These are phyloP conservation scores for Dactylellina sp. DNA, from an alignment of 2,329 filamentous ascomycete genomes.

Conservation along the genomic window DNA sequence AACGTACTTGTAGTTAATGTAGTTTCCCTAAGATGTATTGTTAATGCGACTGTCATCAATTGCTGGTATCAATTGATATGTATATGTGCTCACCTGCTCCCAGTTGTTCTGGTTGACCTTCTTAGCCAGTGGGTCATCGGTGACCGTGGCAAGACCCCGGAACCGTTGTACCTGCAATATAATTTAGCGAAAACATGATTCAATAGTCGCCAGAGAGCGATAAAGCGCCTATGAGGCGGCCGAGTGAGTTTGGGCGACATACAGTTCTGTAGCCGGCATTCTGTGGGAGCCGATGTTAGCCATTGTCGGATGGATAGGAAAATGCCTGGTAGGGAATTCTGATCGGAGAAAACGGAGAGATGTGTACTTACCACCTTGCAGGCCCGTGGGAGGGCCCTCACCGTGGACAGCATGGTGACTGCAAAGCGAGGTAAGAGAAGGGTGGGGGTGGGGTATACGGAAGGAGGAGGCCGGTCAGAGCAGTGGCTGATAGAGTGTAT, in stretches of 20 bases:
- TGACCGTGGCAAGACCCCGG: conserved; percentile 78
- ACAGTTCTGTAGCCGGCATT: conserved; percentile 59
- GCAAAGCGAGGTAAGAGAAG: conserved; percentile 21
- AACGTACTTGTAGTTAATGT: conserved; percentile 87
- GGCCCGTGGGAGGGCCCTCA: conserved; percentile 60
- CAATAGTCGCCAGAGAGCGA: conserved; percentile 1
- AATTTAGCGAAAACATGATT: conserved; percentile 37
- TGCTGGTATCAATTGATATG: conserved; percentile 16
- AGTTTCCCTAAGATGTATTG: conserved; percentile 73
- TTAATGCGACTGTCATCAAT: conserved; percentile 57
- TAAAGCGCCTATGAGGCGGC: conserved; percentile 1
- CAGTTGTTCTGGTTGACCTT: conserved; percentile 99
- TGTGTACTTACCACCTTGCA: conserved; percentile 59
- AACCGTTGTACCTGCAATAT: conserved; percentile 57
- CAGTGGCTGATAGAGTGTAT: conserved; percentile 22
- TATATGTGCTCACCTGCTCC: conserved; percentile 73
- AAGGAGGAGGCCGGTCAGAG: background rate
- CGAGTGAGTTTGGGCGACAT: conserved; percentile 41
- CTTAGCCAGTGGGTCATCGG: conserved; percentile 85
- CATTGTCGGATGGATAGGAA: background rate
- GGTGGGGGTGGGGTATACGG: conserved; percentile 52
- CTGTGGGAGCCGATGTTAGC: conserved; percentile 53
- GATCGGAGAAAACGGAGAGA: conserved; percentile 4
- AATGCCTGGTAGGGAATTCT: background rate
- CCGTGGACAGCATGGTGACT: conserved; percentile 59